phyloP scores from a whole-genome alignment of 2,329 filamentous ascomycete genomes.

The Aureobasidium sp. region DNA sequence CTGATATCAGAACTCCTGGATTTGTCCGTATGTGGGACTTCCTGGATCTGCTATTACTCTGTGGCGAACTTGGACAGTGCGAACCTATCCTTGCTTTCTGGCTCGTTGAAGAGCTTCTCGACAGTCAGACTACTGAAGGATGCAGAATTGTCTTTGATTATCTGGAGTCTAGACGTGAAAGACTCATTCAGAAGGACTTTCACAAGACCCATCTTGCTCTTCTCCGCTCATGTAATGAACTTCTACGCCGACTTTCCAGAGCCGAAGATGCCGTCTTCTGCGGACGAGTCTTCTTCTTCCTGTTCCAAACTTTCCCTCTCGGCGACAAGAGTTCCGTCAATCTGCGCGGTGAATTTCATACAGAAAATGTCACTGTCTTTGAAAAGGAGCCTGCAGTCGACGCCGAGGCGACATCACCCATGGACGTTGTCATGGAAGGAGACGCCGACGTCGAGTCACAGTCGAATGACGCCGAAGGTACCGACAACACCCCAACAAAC shows the following conservation, averaged over 20 bases:
- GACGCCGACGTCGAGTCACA: conserved; percentile 25
- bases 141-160: conserved; percentile 92
- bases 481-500: conserved; percentile 2
- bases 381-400: conserved; percentile 37
- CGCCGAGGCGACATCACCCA: not conserved
- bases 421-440: conserved; percentile 14
- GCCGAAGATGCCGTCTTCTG: conserved; percentile 97
- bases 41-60: conserved; percentile 76
- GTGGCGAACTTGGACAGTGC: conserved; percentile 57
- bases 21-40: conserved; percentile 90
- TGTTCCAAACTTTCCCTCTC: conserved; percentile 95
- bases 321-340: conserved; percentile 98
- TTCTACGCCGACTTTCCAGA: conserved; percentile 81
- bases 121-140: conserved; percentile 88
- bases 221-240: conserved; percentile 87
- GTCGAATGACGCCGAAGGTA: not conserved
- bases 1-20: conserved; percentile 63
- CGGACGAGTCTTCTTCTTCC: conserved; percentile 93
- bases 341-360: conserved; percentile 87
- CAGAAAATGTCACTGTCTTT: conserved; percentile 85
- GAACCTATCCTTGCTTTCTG: conserved; percentile 79
- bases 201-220: conserved; percentile 81
- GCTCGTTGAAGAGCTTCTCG: conserved; percentile 88
- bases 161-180: conserved; percentile 83
- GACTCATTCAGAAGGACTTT: conserved; percentile 72